Evolutionary conservation across 1,139 yeast genomes (phyloP), one percentile per base, ranked within the genome.

Genomic region (Zhuliangozyma blackwelliae): DNA sequence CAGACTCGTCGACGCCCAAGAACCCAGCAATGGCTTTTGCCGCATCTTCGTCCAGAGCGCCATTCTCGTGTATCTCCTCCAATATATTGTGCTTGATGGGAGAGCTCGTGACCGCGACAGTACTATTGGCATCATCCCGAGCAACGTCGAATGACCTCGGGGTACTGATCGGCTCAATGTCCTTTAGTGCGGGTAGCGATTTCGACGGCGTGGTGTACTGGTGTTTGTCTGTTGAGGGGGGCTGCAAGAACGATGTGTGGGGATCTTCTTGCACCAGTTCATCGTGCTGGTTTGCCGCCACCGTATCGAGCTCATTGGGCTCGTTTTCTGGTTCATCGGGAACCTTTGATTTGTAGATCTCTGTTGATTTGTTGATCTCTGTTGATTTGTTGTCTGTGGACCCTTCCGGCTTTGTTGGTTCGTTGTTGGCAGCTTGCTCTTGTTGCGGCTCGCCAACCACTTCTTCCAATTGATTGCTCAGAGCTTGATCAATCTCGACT

Each of bases 131-230:
- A 8, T 36, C 12, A 43, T 68, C 75, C 42, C 52, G 57, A 12
- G 76, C 75, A 10, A 70, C 75, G 32, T 51, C 48, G 46, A 70
- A 68, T 10, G 65, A 49, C 40, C 68, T 68, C 1, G 75, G 75
- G 2, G 76, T 70, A 7, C 54, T 59, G 27, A 70, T 68, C 10
- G 54, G 50, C 33, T 69, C 75, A 16, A 68, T 67, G 37, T 69
- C 75, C 49, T 69, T 70, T 26, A 69, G 51, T 6, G 75, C 63
- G 3, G 75, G 75, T 25, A 70, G 54, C 12, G 61, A 52, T 44
- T 69, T 69, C 54, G 65, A 65, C 1, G 75, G 75, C 8, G 75
- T 68, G n/a, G 69, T 57, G 40, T 63, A 64, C 29, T 54, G 59
- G 10, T 30, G 36, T 35, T 49, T 51, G 23, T 35, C 37, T 19